A percentile compares a stretch with the other conserved stretches of the same genome.
phyloP scores from a whole-genome alignment of 768 basidiomycete genomes.

The Phlebiopsis gigantea region DNA sequence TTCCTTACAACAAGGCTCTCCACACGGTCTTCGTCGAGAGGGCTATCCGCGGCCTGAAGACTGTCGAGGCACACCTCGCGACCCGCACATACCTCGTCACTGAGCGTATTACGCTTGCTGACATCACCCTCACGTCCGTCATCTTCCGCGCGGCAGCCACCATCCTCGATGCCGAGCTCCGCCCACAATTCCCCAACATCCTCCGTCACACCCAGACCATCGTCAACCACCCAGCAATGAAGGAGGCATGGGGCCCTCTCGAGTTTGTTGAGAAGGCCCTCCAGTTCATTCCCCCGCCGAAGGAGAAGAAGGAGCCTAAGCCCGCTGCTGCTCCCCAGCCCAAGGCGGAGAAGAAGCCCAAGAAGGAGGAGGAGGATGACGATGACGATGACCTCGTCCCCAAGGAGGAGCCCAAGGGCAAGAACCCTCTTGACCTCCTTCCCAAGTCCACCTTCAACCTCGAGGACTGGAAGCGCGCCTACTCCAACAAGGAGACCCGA shows the following conservation, averaged over 20 bases:
- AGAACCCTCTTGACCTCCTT: slow-evolving; percentile 91
- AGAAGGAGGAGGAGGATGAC: slow-evolving; percentile 47
- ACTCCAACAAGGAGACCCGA: slow-evolving; percentile 97
- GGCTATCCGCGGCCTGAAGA: slow-evolving; percentile 51
- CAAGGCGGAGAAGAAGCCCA: slow-evolving; percentile 44
- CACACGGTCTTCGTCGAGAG: slow-evolving; percentile 53
- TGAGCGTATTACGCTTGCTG: slow-evolving; percentile 93
- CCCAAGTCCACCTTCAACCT: slow-evolving; percentile 86
- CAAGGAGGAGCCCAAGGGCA: slow-evolving; percentile 74
- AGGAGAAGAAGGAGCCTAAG: slow-evolving; percentile 53
- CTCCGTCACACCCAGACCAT: slow-evolving; percentile 87
- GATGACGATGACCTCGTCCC: slow-evolving; percentile 75
- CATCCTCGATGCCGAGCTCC: slow-evolving; percentile 60
- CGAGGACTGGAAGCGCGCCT: slow-evolving; percentile 96
- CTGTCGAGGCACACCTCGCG: slow-evolving; percentile 69
- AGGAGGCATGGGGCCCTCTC: slow-evolving; percentile 57
- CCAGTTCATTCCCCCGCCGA: slow-evolving; percentile 69
- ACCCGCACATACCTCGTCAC: slow-evolving; percentile 86
- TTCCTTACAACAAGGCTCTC: slow-evolving; percentile 83
- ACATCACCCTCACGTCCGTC: slow-evolving; percentile 62
- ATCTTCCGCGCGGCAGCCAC: slow-evolving; percentile 48
- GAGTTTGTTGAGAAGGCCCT: slow-evolving; percentile 63
- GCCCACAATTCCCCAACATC: slow-evolving; percentile 67
- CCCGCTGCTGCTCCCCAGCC: slow-evolving; percentile 37
- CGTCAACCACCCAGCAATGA: slow-evolving; percentile 75